Conservation (phyloP, 495 filamentous ascomycete genomes). For the Aspergillus campestris region DNA sequence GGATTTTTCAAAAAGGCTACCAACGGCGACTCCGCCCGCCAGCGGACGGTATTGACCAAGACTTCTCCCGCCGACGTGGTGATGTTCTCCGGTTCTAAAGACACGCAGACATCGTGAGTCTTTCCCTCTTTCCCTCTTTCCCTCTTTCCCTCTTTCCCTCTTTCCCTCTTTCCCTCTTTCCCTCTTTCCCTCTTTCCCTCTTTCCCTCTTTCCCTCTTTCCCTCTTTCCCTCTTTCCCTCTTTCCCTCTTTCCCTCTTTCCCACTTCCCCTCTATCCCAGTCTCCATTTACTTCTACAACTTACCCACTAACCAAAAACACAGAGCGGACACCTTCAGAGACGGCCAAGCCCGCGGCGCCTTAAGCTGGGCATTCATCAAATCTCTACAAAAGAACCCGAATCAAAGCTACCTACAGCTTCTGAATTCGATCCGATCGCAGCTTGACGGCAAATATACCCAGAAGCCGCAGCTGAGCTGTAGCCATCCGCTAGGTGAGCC, state of each 20-base stretch:
- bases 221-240: no score
- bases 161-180: background rate
- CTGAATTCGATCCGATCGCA: slow-evolving; percentile 92
- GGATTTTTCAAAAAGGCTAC: slow-evolving; percentile 91
- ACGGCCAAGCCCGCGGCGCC: slow-evolving; percentile 84
- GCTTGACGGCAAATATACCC: slow-evolving; percentile 80
- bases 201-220: background rate
- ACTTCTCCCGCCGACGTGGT: slow-evolving; percentile 93
- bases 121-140: background rate
- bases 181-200: background rate
- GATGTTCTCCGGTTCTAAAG: slow-evolving; percentile 96
- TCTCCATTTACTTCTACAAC: background rate
- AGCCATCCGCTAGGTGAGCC: slow-evolving; percentile 86
- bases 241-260: background rate
- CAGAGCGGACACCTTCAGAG: slow-evolving; percentile 39
- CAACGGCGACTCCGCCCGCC: slow-evolving; percentile 65
- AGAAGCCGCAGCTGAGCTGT: slow-evolving; percentile 96
- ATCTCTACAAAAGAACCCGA: slow-evolving; percentile 83
- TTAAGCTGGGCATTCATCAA: slow-evolving; percentile 97
- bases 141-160: background rate
- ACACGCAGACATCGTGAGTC: slow-evolving; percentile 68
- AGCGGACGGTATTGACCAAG: slow-evolving; percentile 74
- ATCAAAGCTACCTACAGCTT: slow-evolving; percentile 93
- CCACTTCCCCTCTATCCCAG: background rate
- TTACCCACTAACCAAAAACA: background rate